Evolutionary conservation across 352 stramenopile species (phyloP).

Genomic region (Thraustochytrium striatum): DNA sequence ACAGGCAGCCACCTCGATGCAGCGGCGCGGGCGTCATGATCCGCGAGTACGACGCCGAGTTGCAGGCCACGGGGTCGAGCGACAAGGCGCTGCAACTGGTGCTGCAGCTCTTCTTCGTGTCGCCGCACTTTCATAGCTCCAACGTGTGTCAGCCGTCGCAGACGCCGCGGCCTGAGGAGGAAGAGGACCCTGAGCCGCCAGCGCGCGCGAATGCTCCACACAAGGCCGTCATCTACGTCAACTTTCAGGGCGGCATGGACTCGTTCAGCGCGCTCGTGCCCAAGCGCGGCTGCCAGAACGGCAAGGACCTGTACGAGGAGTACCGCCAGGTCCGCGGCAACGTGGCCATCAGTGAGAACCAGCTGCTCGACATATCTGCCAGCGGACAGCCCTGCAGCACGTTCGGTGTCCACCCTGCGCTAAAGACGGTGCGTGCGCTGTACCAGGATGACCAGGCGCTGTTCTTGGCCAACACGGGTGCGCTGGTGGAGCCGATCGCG

Average conservation of each 20-base stretch:
- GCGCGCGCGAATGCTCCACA: slow-evolving; percentile 48
- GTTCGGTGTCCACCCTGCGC: slow-evolving; percentile 61
- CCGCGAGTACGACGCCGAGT: not conserved
- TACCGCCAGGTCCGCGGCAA: slow-evolving; percentile 52
- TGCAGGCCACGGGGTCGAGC: not conserved
- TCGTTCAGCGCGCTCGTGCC: slow-evolving; percentile 61
- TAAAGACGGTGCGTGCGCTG: slow-evolving; percentile 54
- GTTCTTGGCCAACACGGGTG: slow-evolving; percentile 62
- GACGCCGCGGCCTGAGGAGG: no score
- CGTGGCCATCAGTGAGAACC: not conserved
- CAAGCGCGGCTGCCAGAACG: slow-evolving; percentile 55
- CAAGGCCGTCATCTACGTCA: slow-evolving; percentile 62
- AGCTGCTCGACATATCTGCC: not conserved
- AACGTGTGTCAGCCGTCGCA: no score
- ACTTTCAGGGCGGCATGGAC: slow-evolving; percentile 59
- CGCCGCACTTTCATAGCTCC: slow-evolving; percentile 62
- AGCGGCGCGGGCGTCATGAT: slow-evolving; percentile 51
- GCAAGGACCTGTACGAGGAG: slow-evolving; percentile 55
- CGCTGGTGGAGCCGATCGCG: slow-evolving; percentile 60
- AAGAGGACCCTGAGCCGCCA: not conserved
- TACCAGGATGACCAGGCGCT: slow-evolving; percentile 60
- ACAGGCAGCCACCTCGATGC: slow-evolving; percentile 57
- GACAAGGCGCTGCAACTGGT: slow-evolving; percentile 15
- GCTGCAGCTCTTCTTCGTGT: slow-evolving; percentile 56
- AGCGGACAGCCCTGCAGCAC: slow-evolving; percentile 56